Evolutionary conservation across 768 basidiomycete species (phyloP), one percentile per base, ranked within the genome.

Genomic region (Amanita brunnescens): DNA sequence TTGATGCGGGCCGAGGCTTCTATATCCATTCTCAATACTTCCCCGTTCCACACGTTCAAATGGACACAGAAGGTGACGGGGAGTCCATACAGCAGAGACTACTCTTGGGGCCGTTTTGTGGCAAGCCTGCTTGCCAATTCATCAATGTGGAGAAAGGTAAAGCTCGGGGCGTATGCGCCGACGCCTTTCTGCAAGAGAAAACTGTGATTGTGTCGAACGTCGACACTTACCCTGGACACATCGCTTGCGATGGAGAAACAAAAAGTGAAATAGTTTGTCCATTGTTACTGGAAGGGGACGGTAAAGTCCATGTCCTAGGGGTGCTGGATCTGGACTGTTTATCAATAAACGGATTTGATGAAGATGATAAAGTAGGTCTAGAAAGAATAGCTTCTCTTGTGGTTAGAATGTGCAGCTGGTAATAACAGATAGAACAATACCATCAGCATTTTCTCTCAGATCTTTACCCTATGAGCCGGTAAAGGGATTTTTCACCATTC

Each of bases 231-330:
- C 90, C 90, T 1, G 92, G 94, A 0, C 95, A 98, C 62, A 95
- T 96, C 55, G 90, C 91, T 2, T 97, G 95, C 61, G 93, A 97
- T 58, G 88, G 83, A 18, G 81, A 85, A 48, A 95, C 94, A 2
- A 84, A 85, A 60, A 90, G 88, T 59, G 95, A 98, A 64, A 81
- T 97, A 45, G 93, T 96, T 20, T 70, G 87, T 45, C 94, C 94
- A 6, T 72, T 97, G 14, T 62, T 83, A 40, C 57, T 74, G 34
- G 56, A 54, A 30, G 47, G 64, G 46, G 65, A 64, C 34, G 66
- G 58, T n/a, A 60, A 62, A 23, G 58, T 61, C 26, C 54, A 64
- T 34, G 65, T 70, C 13, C 51, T 79, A 42, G 82, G 82, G n/a
- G 81, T 85, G 16, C 67, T 96, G 37, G 93, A 97, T 68, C 70